These are phyloP conservation scores for Mallotus japonicus DNA, from an alignment of 441 rosid genomes.

Conservation along the genomic window DNA sequence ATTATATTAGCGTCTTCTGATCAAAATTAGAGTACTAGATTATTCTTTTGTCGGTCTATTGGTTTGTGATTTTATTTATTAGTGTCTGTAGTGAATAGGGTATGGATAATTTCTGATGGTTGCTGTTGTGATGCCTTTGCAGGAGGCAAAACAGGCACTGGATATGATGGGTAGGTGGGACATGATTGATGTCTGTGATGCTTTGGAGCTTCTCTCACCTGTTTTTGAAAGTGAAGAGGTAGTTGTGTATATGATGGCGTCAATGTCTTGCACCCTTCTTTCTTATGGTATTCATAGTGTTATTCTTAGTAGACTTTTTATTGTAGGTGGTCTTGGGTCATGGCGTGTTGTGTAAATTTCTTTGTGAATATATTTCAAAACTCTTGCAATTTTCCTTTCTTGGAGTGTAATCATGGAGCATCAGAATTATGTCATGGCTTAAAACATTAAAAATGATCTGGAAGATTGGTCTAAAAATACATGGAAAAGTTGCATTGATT, in stretches of 20 bases:
- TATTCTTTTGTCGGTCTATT: slow-evolving; percentile 8
- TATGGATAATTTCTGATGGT: slow-evolving; percentile 20
- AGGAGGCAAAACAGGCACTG: slow-evolving; percentile 98
- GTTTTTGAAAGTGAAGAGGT: slow-evolving; percentile 98
- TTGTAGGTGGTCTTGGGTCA: background rate
- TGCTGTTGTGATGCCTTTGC: slow-evolving; percentile 35
- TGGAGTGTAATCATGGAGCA: background rate
- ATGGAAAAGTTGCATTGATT: background rate
- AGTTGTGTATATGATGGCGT: slow-evolving; percentile 5
- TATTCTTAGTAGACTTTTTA: background rate
- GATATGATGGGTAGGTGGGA: slow-evolving; percentile 95
- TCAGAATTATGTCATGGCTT: background rate
- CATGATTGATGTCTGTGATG: slow-evolving; percentile 92
- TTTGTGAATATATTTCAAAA: background rate
- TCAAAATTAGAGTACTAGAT: background rate
- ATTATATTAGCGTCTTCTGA: background rate
- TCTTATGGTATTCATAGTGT: too few relatives aligned
- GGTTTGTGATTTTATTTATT: background rate
- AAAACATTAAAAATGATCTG: background rate
- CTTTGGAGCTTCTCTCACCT: slow-evolving; percentile 93
- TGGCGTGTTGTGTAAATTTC: background rate
- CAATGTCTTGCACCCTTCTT: too few relatives aligned
- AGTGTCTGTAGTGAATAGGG: slow-evolving; percentile 6
- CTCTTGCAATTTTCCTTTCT: background rate
- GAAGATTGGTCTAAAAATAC: background rate